These are phyloP conservation scores for Fusarium tjaetaba DNA, from an alignment of 2,329 filamentous ascomycete species.

Conservation along the genomic window DNA sequence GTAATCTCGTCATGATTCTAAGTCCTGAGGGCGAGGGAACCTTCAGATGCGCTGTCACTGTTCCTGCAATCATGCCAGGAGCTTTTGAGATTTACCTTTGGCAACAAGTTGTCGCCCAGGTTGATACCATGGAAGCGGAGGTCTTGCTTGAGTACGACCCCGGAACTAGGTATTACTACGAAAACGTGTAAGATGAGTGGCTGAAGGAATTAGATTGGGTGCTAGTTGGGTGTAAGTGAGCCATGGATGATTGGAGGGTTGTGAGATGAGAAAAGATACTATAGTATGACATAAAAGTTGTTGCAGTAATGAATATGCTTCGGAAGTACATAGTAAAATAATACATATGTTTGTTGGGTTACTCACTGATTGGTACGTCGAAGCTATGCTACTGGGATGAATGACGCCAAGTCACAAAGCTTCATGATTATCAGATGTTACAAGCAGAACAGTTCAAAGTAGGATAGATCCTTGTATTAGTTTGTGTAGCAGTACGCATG, in stretches of 20 bases:
- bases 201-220: neutral
- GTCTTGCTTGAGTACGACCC: slow-evolving; percentile 56
- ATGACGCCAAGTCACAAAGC: neutral
- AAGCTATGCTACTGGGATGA: neutral
- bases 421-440: neutral
- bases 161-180: slow-evolving; percentile 56
- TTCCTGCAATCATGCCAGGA: slow-evolving; percentile 47
- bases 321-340: neutral
- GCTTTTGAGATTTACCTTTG: slow-evolving; percentile 54
- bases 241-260: neutral
- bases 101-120: slow-evolving; percentile 49
- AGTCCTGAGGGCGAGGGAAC: slow-evolving; percentile 37
- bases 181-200: slow-evolving; percentile 30
- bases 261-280: neutral
- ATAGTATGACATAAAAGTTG: neutral
- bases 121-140: slow-evolving; percentile 52
- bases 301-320: neutral
- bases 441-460: neutral
- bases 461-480: slow-evolving; percentile 8
- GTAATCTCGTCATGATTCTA: slow-evolving; percentile 49
- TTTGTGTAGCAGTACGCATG: slow-evolving; percentile 4
- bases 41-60: slow-evolving; percentile 52
- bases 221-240: neutral
- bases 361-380: neutral
- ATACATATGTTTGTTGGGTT: too few relatives aligned